A percentile compares a stretch with the other conserved stretches of the same genome.
Conservation (phyloP, 2,329 filamentous ascomycete species). For the Botrytis elliptica region DNA sequence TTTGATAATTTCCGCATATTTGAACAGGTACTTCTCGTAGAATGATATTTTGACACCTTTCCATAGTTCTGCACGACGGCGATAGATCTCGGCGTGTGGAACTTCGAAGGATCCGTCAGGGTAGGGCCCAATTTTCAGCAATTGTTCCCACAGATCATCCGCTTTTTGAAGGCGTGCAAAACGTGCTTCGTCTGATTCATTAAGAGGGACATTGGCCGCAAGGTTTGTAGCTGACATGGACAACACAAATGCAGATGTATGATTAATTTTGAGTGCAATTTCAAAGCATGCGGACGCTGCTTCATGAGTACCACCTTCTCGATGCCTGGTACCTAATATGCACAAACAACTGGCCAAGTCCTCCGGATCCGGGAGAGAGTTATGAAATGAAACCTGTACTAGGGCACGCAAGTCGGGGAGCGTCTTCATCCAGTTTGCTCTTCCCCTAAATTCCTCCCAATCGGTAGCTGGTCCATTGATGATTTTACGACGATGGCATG, state of each 20-base stretch:
- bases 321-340: constrained; percentile 8
- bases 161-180: constrained; percentile 5
- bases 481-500: constrained; percentile 1
- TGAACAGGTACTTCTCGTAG: constrained; percentile 13
- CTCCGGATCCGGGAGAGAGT: neutral
- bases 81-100: constrained; percentile 14
- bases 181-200: neutral
- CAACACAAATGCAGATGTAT: constrained; percentile 5
- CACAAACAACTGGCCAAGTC: constrained; percentile 8
- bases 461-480: neutral
- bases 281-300: constrained; percentile 5
- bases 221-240: constrained; percentile 17
- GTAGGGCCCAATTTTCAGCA: neutral
- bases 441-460: constrained; percentile 11
- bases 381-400: constrained; percentile 8
- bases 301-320: constrained; percentile 1
- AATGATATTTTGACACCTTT: neutral
- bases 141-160: constrained; percentile 8
- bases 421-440: constrained; percentile 19
- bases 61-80: constrained; percentile 9
- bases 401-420: neutral
- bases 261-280: constrained; percentile 1
- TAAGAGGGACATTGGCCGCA: neutral
- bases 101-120: neutral
- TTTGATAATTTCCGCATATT: constrained; percentile 3